These are phyloP conservation scores for Ephemerocybe angulata DNA, from an alignment of 768 basidiomycete species.

Conservation along the genomic window DNA sequence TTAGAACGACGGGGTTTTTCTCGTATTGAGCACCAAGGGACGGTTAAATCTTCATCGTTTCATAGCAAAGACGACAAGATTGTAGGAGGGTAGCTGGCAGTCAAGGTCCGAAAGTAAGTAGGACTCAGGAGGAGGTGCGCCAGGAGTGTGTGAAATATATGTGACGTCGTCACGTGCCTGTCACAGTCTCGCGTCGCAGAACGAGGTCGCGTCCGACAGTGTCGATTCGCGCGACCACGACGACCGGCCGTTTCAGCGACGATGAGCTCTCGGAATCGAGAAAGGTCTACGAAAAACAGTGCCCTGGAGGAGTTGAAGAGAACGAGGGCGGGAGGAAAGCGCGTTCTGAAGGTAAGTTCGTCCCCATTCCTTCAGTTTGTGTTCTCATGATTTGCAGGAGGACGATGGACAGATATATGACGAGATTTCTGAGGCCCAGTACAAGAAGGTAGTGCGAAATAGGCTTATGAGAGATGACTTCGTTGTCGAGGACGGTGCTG, in stretches of 20 bases:
- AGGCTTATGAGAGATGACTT: slow-evolving; percentile 89
- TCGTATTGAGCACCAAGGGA: too few species aligned
- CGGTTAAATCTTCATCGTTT: too few species aligned
- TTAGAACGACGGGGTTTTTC: too few species aligned
- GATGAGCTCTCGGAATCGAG: slow-evolving; percentile 39
- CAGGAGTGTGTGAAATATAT: too few species aligned
- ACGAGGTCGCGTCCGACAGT: background rate
- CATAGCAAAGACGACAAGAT: too few species aligned
- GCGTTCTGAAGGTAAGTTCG: slow-evolving; percentile 52
- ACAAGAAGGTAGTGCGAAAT: slow-evolving; percentile 77
- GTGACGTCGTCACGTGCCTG: background rate
- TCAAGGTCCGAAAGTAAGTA: too few species aligned
- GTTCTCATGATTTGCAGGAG: slow-evolving; percentile 26
- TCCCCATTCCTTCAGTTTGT: slow-evolving; percentile 9
- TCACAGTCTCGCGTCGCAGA: background rate
- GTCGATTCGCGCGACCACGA: background rate
- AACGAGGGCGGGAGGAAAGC: slow-evolving; percentile 54
- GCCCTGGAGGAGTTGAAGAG: slow-evolving; percentile 60
- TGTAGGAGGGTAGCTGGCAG: too few species aligned
- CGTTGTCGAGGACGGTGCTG: slow-evolving; percentile 95
- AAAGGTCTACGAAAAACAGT: slow-evolving; percentile 36
- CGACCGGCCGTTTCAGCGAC: background rate
- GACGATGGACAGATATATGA: slow-evolving; percentile 78
- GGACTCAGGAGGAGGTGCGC: too few species aligned
- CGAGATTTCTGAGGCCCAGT: slow-evolving; percentile 86